Evolutionary conservation across 2,329 filamentous ascomycete genomes (phyloP), one percentile per base, ranked within the genome.

Genomic region (Arthrinium puccinioides): DNA sequence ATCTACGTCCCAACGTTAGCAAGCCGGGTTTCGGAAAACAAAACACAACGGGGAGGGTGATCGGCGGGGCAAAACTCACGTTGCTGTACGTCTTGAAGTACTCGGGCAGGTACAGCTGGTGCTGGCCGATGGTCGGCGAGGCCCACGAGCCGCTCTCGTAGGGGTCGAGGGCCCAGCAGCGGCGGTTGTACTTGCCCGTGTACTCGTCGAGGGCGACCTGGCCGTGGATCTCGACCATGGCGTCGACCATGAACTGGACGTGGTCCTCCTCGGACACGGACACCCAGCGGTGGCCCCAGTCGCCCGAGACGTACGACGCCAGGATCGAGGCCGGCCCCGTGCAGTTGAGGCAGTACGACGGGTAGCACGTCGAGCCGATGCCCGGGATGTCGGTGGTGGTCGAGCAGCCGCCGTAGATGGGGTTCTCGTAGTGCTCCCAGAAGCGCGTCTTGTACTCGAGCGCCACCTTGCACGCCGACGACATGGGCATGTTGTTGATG

Each of bases 1-100:
- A 80, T 78, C 60, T 71, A 36, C 11, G 37, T 35, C 13, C 13
- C 6, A 31, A n/a, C 21, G 18, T 30, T 15, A 40, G 11, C 25
- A 19, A 10, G n/a, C n/a, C n/a, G 33, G n/a, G 14, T 21, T 33
- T 21, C 9, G 9, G 14, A 29, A 20, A 21, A 13, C 2, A 11
- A 15, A 21, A 24, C 10, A 20, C 15, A 30, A 13, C 6, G 23
- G 23, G 16, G 21, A 7, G 16, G 6, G 7, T 14, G 9, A 19
- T 10, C 9, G n/a, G n/a, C n/a, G 11, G 13, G 3, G 5, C 20
- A 21, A 11, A 15, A 52, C 60, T 47, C 36, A 68, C 64, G 32
- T 79, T 75, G 44, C 70, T 70, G 55, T 86, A 76, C 0, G 80
- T 85, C 52, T 79, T 73, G 50, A 82, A 84, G 51, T 84, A 87